A percentile compares a stretch with the other conserved stretches of the same genome.
Conservation (phyloP, 1,139 yeast species). For the Protomyces inundatus region DNA sequence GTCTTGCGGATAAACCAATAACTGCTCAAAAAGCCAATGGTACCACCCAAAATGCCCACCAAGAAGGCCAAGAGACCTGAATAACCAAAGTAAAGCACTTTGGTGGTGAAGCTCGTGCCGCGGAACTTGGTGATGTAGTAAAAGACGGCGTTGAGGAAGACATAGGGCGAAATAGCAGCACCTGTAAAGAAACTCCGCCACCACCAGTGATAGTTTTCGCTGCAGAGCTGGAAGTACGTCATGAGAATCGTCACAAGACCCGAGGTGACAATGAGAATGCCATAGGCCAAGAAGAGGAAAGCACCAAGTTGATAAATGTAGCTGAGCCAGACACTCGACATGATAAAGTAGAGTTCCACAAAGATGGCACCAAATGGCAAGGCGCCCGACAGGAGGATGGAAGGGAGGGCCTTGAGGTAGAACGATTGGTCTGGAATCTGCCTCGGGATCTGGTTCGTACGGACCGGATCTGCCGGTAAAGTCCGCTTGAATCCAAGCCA, state of each 20-base stretch:
- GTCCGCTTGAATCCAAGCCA: slow-evolving; percentile 66
- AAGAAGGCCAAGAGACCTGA: slow-evolving; percentile 64
- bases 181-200: slow-evolving; percentile 88
- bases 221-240: slow-evolving; percentile 77
- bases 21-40: slow-evolving; percentile 75
- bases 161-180: slow-evolving; percentile 82
- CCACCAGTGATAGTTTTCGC: slow-evolving; percentile 87
- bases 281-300: slow-evolving; percentile 79
- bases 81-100: slow-evolving; percentile 81
- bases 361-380: slow-evolving; percentile 60
- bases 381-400: slow-evolving; percentile 74
- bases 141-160: slow-evolving; percentile 74
- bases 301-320: slow-evolving; percentile 96
- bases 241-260: slow-evolving; percentile 73
- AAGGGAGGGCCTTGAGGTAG: slow-evolving; percentile 64
- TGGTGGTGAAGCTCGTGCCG: slow-evolving; percentile 69
- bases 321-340: slow-evolving; percentile 90
- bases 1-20: slow-evolving; percentile 72
- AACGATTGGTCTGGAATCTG: slow-evolving; percentile 91
- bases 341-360: slow-evolving; percentile 83
- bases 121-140: slow-evolving; percentile 49
- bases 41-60: slow-evolving; percentile 78
- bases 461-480: slow-evolving; percentile 62
- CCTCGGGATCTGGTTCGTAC: slow-evolving; percentile 75
- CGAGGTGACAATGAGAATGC: slow-evolving; percentile 72